phyloP scores from a whole-genome alignment of 2,329 filamentous ascomycete genomes.

The Hypocreales sp. region DNA sequence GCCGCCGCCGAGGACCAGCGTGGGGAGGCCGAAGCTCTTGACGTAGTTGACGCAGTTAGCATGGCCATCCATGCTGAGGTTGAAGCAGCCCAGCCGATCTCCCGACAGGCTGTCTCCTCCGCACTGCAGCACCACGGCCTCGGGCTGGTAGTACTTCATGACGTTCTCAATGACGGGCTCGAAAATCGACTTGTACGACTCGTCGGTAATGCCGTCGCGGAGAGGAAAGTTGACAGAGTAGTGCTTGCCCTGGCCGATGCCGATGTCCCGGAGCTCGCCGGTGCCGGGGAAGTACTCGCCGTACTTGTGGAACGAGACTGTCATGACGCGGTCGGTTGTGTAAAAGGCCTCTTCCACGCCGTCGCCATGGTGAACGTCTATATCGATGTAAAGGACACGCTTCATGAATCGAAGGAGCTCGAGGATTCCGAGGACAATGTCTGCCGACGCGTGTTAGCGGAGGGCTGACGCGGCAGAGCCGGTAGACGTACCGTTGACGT shows the following conservation, averaged over 20 bases:
- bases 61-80: conserved; percentile 91
- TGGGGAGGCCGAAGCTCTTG: conserved; percentile 69
- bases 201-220: conserved; percentile 81
- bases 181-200: conserved; percentile 81
- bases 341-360: conserved; percentile 90
- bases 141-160: conserved; percentile 75
- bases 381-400: conserved; percentile 94
- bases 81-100: conserved; percentile 91
- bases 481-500: conserved; percentile 65
- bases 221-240: conserved; percentile 87
- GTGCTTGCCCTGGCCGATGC: conserved; percentile 75
- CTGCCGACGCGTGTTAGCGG: conserved; percentile 24
- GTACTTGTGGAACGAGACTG: conserved; percentile 90
- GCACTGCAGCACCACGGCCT: conserved; percentile 89
- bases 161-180: conserved; percentile 77
- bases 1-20: conserved; percentile 86
- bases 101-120: conserved; percentile 90
- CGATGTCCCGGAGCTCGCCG: conserved; percentile 72
- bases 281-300: conserved; percentile 93
- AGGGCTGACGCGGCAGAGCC: too few species aligned
- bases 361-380: conserved; percentile 87
- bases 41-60: conserved; percentile 88
- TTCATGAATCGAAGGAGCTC: conserved; percentile 83
- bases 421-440: conserved; percentile 91
- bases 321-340: conserved; percentile 85